Base-by-base conservation (phyloP, 495 filamentous ascomycete genomes). In the Eremomyces bilateralis region DNA sequence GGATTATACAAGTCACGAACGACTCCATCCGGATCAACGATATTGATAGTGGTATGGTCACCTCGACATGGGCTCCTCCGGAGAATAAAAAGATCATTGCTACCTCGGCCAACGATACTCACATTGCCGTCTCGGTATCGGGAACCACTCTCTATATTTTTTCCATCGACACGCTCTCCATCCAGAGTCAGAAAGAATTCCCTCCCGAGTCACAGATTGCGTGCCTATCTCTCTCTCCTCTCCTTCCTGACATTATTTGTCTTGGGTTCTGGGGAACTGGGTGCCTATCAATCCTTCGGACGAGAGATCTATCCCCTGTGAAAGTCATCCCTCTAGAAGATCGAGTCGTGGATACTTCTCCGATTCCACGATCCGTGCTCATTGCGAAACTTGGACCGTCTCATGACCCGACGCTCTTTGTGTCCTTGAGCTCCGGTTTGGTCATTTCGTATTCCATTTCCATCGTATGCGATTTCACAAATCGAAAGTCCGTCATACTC, bases 401-500 rank as follows among this genome's bases (percentile, higher is more conserved):
- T 20, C 60, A 58, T 36, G 65, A 68, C 12, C 73, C 81, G 1
- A 92, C 76, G 0, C 57, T 99, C 1, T 82, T 99, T 40, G 61
- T 92, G 18, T 77, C 83, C n/a, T 80, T 93, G 72, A 81, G 85
- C 15, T 85, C 94, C 53, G 88, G 88, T 17, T 79, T 76, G 44
- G 77, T 99, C 6, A 65, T 88, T 31, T 92, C 77, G 1, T 99
- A 84, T 51, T 64, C 67, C 22, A 58, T 90, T n/a, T n/a, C n/a
- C n/a, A n/a, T n/a, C n/a, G n/a, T n/a, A n/a, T n/a, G n/a, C n/a
- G 63, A 81, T 22, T 56, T 95, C 5, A 75, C 70, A 0, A 62
- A 65, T 1, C 73, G 72, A 47, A 91, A 81, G 50, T 78, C 70
- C 44, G 71, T 91, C 19, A 64, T 92, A 15, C 63, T 99, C 28